Percentiles rank a stretch among this genome's conserved stretches.
phyloP scores from a whole-genome alignment of 805 yeast genomes.

The Saturnispora hagleri region DNA sequence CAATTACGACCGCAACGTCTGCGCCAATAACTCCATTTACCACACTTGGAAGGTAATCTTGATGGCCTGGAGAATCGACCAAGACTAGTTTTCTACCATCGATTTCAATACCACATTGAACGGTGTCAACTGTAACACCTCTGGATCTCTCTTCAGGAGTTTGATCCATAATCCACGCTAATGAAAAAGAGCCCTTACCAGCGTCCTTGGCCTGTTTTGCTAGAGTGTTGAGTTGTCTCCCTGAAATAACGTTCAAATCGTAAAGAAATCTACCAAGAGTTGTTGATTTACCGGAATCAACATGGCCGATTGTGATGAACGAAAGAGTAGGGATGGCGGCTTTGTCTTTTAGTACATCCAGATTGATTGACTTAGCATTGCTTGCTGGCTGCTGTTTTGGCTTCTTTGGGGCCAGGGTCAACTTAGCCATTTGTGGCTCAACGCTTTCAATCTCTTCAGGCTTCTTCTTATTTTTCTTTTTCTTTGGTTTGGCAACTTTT shows the following conservation, averaged over 20 bases:
- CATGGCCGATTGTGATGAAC: constrained; percentile 81
- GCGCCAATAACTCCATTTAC: constrained; percentile 78
- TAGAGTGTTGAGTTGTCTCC: constrained; percentile 51
- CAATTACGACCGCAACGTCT: constrained; percentile 62
- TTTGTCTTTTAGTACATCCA: constrained; percentile 23
- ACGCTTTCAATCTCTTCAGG: background rate
- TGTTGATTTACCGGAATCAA: constrained; percentile 80
- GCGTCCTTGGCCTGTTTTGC: constrained; percentile 54
- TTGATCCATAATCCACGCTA: constrained; percentile 83
- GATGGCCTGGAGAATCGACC: constrained; percentile 80
- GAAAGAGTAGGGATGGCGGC: constrained; percentile 45
- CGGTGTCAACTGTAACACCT: constrained; percentile 75
- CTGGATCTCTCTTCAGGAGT: constrained; percentile 64
- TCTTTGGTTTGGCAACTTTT: constrained; percentile 7
- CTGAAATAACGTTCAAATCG: constrained; percentile 59
- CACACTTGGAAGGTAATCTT: constrained; percentile 79
- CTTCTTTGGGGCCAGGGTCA: constrained; percentile 4
- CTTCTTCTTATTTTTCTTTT: constrained; percentile 7
- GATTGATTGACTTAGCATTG: background rate
- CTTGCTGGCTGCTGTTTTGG: background rate
- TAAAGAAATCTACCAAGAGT: constrained; percentile 64
- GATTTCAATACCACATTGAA: constrained; percentile 60
- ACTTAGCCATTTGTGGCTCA: constrained; percentile 6
- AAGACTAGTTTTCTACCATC: constrained; percentile 47
- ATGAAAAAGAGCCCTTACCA: constrained; percentile 73